Base-by-base conservation (phyloP, 2,329 filamentous ascomycete species). In the Aspergillus aculeatus region DNA sequence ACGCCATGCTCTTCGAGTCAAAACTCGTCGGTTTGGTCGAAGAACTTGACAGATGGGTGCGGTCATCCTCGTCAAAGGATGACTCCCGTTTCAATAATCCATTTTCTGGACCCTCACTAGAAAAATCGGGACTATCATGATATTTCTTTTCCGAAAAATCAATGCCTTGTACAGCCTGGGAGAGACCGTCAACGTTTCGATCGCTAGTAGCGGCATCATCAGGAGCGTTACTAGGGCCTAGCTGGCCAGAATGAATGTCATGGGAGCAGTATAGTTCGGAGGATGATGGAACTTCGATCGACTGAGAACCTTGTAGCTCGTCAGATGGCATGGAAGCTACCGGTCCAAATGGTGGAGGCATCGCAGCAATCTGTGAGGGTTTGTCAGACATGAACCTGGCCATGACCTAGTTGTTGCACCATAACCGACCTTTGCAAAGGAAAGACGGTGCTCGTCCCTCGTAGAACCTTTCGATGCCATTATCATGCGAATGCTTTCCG, bases 1-100 rank as follows among this genome's bases (percentile, higher is more conserved):
- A 98, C 4, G 92, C 92, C 68, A 96, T 91, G 74, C 93, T 97
- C 79, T 97, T 97, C 52, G 91, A 92, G 73, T 97, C 94, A 47
- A 96, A 82, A 72, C 92, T 97, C 38, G 91, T 89, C 54, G 91
- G 91, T 76, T 97, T 97, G 2, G 88, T 92, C 44, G 85, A 87
- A 50, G 82, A 84, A 64, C 79, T 84, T 16, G 84, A 87, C 16
- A 81, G 69, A 61, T 81, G 79, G 10, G 80, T 81, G 54, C 77
- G 78, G 60, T 81, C 79, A 68, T 81, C 80, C 63, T 78, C 76
- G 62, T 78, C 76, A 62, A 77, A 75, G 6, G 70, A 71, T 53
- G 69, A 70, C 59, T 78, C 73, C 50, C 70, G 68, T 67, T 77
- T 73, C 51, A 77, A 61, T 47, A 68, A 49, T 29, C 66, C 66